Evolutionary conservation across 331 rosid species (phyloP).

Genomic region (Ulmus americana): DNA sequence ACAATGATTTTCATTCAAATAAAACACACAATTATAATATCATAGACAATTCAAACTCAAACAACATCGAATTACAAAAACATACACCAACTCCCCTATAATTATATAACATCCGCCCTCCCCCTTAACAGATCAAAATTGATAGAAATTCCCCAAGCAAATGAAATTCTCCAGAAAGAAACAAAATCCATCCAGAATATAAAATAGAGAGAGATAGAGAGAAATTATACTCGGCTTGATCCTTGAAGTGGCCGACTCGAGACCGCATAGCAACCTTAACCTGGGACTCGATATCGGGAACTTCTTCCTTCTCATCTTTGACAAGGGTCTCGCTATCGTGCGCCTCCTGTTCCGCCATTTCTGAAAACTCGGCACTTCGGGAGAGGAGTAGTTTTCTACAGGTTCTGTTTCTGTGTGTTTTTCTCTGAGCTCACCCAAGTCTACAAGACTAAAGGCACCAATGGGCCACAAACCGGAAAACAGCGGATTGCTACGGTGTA

Average conservation of each 20-base stretch:
- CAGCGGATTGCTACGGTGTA: slow-evolving; percentile 1
- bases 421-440: background rate
- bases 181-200: background rate
- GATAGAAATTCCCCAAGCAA: background rate
- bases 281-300: slow-evolving; percentile 45
- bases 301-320: slow-evolving; percentile 21
- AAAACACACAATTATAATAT: background rate
- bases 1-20: background rate
- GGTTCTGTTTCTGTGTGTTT: background rate
- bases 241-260: slow-evolving; percentile 68
- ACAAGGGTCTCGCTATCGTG: slow-evolving; percentile 35
- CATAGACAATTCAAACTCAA: background rate
- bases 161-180: background rate
- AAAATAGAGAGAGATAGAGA: slow-evolving; percentile 10
- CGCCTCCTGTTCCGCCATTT: slow-evolving; percentile 40
- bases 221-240: slow-evolving; percentile 60
- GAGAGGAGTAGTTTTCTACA: background rate
- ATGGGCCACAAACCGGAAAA: background rate
- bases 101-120: background rate
- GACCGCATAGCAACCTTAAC: slow-evolving; percentile 56
- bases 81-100: no score
- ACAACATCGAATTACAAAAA: background rate
- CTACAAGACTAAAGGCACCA: no score
- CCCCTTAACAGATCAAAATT: background rate
- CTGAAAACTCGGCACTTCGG: background rate